Conservation (phyloP, 192 early-diverging fungal species). For the Blastocladiella britannica region DNA sequence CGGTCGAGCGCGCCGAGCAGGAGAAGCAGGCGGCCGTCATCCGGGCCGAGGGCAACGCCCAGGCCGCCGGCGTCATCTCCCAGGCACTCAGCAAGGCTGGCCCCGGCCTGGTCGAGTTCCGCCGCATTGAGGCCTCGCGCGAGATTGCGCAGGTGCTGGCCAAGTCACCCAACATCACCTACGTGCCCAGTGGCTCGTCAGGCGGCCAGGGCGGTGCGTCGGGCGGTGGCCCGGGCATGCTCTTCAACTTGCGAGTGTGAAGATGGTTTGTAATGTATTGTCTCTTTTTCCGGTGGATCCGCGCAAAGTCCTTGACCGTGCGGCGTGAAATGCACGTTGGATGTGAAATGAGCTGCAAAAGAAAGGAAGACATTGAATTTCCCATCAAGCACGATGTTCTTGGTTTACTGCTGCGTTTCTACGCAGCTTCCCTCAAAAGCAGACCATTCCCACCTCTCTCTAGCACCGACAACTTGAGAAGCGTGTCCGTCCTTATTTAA, state of each 20-base stretch:
- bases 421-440: no score
- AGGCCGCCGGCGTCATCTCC: slow-evolving; percentile 84
- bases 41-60: slow-evolving; percentile 92
- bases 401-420: no score
- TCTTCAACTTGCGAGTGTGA: slow-evolving; percentile 34
- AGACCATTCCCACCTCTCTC: no score
- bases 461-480: no score
- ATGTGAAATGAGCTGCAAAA: no score
- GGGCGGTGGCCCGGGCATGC: slow-evolving; percentile 42
- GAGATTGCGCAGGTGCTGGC: slow-evolving; percentile 82
- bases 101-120: slow-evolving; percentile 75
- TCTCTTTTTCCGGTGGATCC: no score
- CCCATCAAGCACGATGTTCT: no score
- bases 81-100: slow-evolving; percentile 76
- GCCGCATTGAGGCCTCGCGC: slow-evolving; percentile 91
- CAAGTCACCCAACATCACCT: slow-evolving; percentile 66
- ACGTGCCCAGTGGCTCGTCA: slow-evolving; percentile 48
- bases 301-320: no score
- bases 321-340: no score
- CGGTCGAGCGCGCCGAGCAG: slow-evolving; percentile 96
- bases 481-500: no score
- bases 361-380: no score
- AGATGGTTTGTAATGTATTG: no score
- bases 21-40: slow-evolving; percentile 94
- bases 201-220: slow-evolving; percentile 1